These are phyloP conservation scores for Nitzschia sp. DNA, from an alignment of 108 stramenopile species.

Conservation along the genomic window DNA sequence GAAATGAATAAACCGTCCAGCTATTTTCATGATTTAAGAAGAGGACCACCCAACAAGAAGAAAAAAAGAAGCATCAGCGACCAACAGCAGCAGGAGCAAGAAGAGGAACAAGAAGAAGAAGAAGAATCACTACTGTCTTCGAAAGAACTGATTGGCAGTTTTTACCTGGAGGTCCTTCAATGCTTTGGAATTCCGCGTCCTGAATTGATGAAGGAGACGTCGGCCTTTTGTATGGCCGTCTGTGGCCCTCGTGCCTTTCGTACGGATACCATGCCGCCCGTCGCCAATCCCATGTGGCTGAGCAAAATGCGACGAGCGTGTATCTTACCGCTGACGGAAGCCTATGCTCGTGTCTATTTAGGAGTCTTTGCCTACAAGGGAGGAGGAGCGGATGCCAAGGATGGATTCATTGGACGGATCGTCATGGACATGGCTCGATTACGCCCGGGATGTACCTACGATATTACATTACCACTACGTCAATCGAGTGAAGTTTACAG, in stretches of 20 bases:
- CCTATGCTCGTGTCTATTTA: constrained; percentile 43
- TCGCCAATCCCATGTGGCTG: constrained; percentile 49
- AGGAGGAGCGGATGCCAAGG: constrained; percentile 27
- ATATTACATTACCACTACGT: constrained; percentile 48
- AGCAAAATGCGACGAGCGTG: constrained; percentile 49
- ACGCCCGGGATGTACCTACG: constrained; percentile 51
- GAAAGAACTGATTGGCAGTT: constrained; percentile 25
- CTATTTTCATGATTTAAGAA: constrained; percentile 28
- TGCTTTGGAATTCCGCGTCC: constrained; percentile 58
- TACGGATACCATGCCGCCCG: constrained; percentile 50
- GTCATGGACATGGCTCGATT: constrained; percentile 47
- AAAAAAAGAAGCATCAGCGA: background rate
- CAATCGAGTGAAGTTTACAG: constrained; percentile 41
- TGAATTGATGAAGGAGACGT: constrained; percentile 36
- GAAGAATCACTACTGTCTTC: background rate
- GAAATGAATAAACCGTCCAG: constrained; percentile 36
- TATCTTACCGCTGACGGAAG: constrained; percentile 56
- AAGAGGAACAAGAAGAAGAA: background rate
- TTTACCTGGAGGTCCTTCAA: constrained; percentile 48
- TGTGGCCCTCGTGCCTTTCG: constrained; percentile 55
- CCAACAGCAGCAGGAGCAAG: background rate
- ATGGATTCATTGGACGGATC: constrained; percentile 56
- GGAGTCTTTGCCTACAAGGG: constrained; percentile 58
- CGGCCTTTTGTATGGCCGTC: constrained; percentile 49
- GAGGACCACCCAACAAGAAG: no score